Conservation (phyloP, 2,329 filamentous ascomycete species). For the Neospermospora avenae region DNA sequence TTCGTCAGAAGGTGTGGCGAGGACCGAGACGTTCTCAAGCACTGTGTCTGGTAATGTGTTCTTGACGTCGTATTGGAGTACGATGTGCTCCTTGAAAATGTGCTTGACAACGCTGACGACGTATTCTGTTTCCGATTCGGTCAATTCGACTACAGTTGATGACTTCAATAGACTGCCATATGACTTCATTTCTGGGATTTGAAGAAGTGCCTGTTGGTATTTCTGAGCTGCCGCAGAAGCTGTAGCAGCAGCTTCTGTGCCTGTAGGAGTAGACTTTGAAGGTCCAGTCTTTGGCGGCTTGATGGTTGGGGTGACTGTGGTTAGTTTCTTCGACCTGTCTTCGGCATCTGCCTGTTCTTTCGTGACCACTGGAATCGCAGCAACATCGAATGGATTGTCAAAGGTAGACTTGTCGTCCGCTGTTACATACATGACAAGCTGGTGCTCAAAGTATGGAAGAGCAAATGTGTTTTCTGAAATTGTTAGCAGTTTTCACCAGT, state of each 20-base stretch:
- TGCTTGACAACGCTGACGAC: slow-evolving; percentile 93
- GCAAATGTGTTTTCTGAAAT: slow-evolving; percentile 86
- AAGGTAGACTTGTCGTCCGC: slow-evolving; percentile 87
- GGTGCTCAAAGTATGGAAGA: slow-evolving; percentile 90
- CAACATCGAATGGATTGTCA: slow-evolving; percentile 81
- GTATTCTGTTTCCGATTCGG: slow-evolving; percentile 96
- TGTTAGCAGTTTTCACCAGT: slow-evolving; percentile 29
- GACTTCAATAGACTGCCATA: slow-evolving; percentile 94
- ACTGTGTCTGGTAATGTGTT: slow-evolving; percentile 92
- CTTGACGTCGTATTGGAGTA: slow-evolving; percentile 95
- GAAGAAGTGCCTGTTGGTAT: slow-evolving; percentile 81
- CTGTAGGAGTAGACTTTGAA: slow-evolving; percentile 64
- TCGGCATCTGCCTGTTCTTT: slow-evolving; percentile 95
- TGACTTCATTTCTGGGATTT: slow-evolving; percentile 85
- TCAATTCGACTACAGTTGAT: slow-evolving; percentile 79
- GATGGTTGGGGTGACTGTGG: slow-evolving; percentile 84
- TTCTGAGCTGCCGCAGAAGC: slow-evolving; percentile 80
- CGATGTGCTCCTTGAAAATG: slow-evolving; percentile 94
- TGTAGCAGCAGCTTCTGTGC: slow-evolving; percentile 71
- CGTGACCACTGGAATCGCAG: slow-evolving; percentile 86
- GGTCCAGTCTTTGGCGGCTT: slow-evolving; percentile 85
- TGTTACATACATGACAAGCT: slow-evolving; percentile 96
- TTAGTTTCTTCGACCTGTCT: slow-evolving; percentile 96
- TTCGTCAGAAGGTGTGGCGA: slow-evolving; percentile 75
- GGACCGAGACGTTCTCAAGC: slow-evolving; percentile 82